Evolutionary conservation across 2,329 filamentous ascomycete species (phyloP).

Genomic region (Diaporthe sp.): DNA sequence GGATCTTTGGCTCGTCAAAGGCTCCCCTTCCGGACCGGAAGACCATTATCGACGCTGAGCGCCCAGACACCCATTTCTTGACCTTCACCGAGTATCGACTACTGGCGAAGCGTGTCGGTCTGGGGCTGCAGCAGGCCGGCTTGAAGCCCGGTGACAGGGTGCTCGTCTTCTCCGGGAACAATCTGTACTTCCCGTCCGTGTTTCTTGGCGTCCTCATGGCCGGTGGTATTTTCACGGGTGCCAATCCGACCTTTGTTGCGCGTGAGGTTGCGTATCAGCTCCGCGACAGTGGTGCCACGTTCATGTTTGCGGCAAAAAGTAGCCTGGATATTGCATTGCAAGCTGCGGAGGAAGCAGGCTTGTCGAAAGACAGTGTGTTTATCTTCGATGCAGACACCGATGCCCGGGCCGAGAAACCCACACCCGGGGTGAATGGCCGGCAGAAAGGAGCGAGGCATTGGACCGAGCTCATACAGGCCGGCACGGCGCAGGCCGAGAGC

Average conservation of each 20-base stretch:
- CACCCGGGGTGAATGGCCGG: conserved; percentile 44
- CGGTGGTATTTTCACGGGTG: conserved; percentile 81
- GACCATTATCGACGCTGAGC: conserved; percentile 74
- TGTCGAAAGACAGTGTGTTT: conserved; percentile 71
- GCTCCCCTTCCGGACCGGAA: conserved; percentile 59
- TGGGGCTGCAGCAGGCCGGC: conserved; percentile 75
- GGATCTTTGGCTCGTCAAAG: conserved; percentile 66
- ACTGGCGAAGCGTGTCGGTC: conserved; percentile 80
- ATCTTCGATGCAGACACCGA: conserved; percentile 72
- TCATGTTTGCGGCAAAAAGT: conserved; percentile 74
- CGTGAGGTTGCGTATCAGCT: conserved; percentile 84
- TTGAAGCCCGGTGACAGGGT: conserved; percentile 78
- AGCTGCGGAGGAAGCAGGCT: conserved; percentile 71
- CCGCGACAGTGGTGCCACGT: conserved; percentile 76
- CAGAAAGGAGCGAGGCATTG: conserved; percentile 69
- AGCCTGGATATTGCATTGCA: conserved; percentile 75
- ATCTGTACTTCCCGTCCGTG: conserved; percentile 78
- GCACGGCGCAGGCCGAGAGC: conserved; percentile 60
- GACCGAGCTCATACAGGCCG: conserved; percentile 70
- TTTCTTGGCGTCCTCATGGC: conserved; percentile 84
- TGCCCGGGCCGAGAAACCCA: conserved; percentile 44
- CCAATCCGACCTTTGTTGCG: conserved; percentile 64
- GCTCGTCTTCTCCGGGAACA: conserved; percentile 81
- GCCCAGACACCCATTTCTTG: conserved; percentile 77
- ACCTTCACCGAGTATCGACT: conserved; percentile 75